phyloP scores from a whole-genome alignment of 257 asterid genomes.

The Solanum rostratum region DNA sequence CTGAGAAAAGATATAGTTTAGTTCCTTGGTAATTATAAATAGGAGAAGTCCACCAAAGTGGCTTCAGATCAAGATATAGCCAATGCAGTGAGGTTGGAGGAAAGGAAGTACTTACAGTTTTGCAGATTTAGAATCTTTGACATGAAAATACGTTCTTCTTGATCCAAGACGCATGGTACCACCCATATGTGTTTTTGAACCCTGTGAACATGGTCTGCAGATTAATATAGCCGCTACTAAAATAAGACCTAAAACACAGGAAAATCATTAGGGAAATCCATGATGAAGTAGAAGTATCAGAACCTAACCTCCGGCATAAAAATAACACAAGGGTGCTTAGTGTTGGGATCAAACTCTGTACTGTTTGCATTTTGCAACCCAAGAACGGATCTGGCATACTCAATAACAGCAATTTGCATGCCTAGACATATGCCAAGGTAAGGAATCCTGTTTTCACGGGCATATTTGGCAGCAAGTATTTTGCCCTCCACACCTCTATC shows the following conservation, averaged over 20 bases:
- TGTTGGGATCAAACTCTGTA: slow-evolving; percentile 56
- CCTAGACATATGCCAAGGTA: slow-evolving; percentile 76
- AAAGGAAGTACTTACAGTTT: slow-evolving; percentile 20
- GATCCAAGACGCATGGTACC: slow-evolving; percentile 46
- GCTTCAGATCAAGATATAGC: neutral
- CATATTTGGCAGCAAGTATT: slow-evolving; percentile 69
- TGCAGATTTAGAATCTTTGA: slow-evolving; percentile 21
- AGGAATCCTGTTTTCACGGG: slow-evolving; percentile 62
- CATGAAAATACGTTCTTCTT: slow-evolving; percentile 34
- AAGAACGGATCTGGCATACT: slow-evolving; percentile 58
- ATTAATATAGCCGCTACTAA: neutral
- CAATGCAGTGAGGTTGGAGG: neutral
- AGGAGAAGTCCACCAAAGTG: neutral
- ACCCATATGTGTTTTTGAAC: slow-evolving; percentile 42
- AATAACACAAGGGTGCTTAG: slow-evolving; percentile 48
- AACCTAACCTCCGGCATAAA: slow-evolving; percentile 67
- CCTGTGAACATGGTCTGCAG: slow-evolving; percentile 11
- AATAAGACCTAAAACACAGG: neutral
- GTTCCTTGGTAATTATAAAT: neutral
- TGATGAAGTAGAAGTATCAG: neutral
- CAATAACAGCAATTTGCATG: slow-evolving; percentile 71
- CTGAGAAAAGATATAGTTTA: slow-evolving; percentile 4
- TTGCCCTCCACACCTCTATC: slow-evolving; percentile 85
- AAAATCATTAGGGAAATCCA: neutral
- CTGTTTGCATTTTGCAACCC: slow-evolving; percentile 59